These are phyloP conservation scores for Umbelopsis sp. DNA, from an alignment of 192 early-diverging fungal genomes.

Conservation along the genomic window DNA sequence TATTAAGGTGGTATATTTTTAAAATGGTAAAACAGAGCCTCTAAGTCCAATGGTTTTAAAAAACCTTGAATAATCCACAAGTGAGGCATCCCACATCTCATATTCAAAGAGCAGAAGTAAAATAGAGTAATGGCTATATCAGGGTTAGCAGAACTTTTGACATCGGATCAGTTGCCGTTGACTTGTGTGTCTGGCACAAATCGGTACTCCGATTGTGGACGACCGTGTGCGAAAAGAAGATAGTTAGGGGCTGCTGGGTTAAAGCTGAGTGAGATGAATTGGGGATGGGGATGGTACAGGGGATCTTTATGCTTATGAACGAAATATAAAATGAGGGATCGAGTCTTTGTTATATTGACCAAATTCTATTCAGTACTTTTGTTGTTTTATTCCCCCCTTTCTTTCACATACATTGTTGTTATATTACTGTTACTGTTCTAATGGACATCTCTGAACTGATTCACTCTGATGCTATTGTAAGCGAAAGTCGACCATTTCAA, in stretches of 20 bases:
- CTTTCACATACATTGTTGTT: no score
- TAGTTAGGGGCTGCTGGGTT: background rate
- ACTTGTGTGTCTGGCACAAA: background rate
- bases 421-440: background rate
- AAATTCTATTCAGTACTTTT: no score
- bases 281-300: no score
- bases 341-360: background rate
- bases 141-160: conserved; percentile 3
- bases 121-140: background rate
- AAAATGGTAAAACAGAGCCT: background rate
- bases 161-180: background rate
- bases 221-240: conserved; percentile 17
- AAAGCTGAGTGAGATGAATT: background rate
- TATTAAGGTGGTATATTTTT: no score
- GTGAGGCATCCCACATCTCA: no score
- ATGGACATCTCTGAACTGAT: conserved; percentile 68
- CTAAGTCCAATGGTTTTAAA: no score
- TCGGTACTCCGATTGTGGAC: conserved; percentile 14
- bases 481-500: conserved; percentile 51
- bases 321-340: background rate
- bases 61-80: no score
- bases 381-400: no score
- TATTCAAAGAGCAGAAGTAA: background rate
- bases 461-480: conserved; percentile 50
- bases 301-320: background rate